Evolutionary conservation across 495 filamentous ascomycete species (phyloP), one percentile per base, ranked within the genome.

Genomic region (Lepraria neglecta): DNA sequence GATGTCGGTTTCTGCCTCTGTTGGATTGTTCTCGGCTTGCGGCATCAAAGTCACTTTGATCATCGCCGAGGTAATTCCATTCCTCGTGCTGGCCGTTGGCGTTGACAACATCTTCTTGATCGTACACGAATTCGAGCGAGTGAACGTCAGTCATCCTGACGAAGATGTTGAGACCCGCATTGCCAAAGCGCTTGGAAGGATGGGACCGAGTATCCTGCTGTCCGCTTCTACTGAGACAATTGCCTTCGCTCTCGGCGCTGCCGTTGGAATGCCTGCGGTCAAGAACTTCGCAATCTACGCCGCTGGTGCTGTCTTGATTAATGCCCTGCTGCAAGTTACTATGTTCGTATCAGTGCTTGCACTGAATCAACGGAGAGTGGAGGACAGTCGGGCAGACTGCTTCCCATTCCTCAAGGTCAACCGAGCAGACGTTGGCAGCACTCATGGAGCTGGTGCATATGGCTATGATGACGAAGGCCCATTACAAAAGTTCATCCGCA

Each of bases 61-160:
- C 68, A 97, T 98, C 65, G 92, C 95, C 7, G 94, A 98, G 69
- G 94, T 98, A 63, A 98, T 98, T 61, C 94, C 94, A 0, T 98
- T 98, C 72, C 84, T 98, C 64, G 92, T 98, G 14, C 76, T 98
- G 12, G 94, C 94, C 51, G 89, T 98, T 19, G 94, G 94, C 28
- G 95, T 98, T 11, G 94, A 98, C 79, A 98, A 98, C 70, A 97
- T 98, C 69, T 98, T 98, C 75, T 74, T 98, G 55, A 96, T 98
- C 55, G 95, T 97, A 7, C 92, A 98, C 74, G 94, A 98, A 69
- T 97, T 98, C 65, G 95, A 98, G 73, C 82, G 95, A 31, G 85
- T 95, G 60, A 97, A 97, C 68, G 74, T 92, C 69, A 95, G 84
- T 70, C 84, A 96, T 69, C 88, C 90, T 0, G 91, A 95, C 65